Base-by-base conservation (phyloP, 345 rosid genomes). In the Corchorus capsularis region DNA sequence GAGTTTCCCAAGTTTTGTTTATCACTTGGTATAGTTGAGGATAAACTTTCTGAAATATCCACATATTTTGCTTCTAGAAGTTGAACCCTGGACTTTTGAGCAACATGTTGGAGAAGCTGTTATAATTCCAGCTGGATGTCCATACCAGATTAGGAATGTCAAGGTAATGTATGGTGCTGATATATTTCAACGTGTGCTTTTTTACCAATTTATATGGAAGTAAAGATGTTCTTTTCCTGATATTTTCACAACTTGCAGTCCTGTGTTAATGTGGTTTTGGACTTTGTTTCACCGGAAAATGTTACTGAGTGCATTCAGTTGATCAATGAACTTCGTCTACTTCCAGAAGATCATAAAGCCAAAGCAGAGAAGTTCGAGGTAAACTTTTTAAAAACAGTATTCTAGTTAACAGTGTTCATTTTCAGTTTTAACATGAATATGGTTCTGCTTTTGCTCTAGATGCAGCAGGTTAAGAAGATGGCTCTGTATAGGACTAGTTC, bases 81-180 rank as follows among this genome's bases (percentile, higher is more conserved):
- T 96, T 65, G 99, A 92, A 78, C 99, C 99, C 22, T 94, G 99
- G 97, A 87, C 89, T 83, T 92, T 96, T 82, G 82, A 92, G 85
- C 99, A 93, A 77, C 92, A 89, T 81, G 89, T 94, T 39, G 99
- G 97, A 69, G 99, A 96, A 86, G 99, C 97, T 77, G 92, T 96
- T 75, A 80, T 92, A 63, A 80, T 96, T 77, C 98, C 99, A 69
- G 87, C 96, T 32, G 99, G 99, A 82, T 94, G 97, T 77, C 97
- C 98, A 4, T 96, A 91, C 80, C 99, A 96, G 85, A 84, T 86
- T 66, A 91, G 83, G 89, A 94, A 91, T 80, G 83, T 86, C 43
- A 96, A 90, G 98, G 97, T 96, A 84, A 77, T 5, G 17, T 41
- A 63, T 71, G 52, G 43, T 7, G 7, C 7, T 35, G 14, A 32